Base-by-base conservation (phyloP, 768 basidiomycete genomes). In the Leucogyrophana mollusca region DNA sequence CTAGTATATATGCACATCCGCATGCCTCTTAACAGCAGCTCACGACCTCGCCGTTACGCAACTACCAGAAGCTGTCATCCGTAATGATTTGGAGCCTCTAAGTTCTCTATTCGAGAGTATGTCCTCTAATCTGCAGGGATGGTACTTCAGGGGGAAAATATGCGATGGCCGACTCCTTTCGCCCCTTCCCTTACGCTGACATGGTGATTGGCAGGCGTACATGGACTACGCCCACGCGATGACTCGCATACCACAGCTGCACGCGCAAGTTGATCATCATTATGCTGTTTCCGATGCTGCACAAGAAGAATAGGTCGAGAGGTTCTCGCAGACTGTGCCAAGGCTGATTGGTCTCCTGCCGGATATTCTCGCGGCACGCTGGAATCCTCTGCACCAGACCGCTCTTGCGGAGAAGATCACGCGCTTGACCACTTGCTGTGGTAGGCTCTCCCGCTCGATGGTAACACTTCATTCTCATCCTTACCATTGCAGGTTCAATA, bases 121-220 rank as follows among this genome's bases (percentile, higher is more conserved):
- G 53, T 71, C 70, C 18, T 77, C 74, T 9, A 42, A 72, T 32
- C 61, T 94, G 9, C 80, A 80, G 34, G 82, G 82, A 7, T 96
- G 94, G 94, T 76, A 85, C 56, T 74, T 80, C 27, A 83, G 87
- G 27, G 94, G 94, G 40, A 87, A 94, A 78, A 91, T 88, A 53
- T 24, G 49, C 50, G 32, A 23, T 24, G 13, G 27, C 27, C 27
- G 13, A n/a, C n/a, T n/a, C n/a, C n/a, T 43, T 56, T 55, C 16
- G 40, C 21, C 17, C 43, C 33, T 18, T 25, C n/a, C n/a, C n/a
- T n/a, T n/a, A n/a, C n/a, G n/a, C n/a, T n/a, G n/a, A 47, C 45
- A 56, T 41, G 37, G 24, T 34, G 34, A 39, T 22, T 14, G 9
- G 43, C 27, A 90, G 88, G 70, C 76, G 3, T 82, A 86, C 64